Conservation (phyloP, 495 filamentous ascomycete species). For the Baudoinia panamericana region DNA sequence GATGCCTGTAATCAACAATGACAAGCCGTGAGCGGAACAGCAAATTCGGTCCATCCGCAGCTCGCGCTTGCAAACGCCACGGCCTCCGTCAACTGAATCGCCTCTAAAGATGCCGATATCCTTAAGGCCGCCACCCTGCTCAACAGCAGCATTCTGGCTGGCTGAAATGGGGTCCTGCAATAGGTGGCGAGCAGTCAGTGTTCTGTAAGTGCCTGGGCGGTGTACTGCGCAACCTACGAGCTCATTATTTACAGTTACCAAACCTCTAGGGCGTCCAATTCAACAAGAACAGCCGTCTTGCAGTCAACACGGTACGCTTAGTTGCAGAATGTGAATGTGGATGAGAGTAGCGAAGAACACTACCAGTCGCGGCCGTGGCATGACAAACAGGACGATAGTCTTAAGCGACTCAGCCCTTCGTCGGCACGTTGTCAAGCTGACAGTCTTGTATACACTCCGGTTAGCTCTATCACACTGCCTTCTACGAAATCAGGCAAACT, state of each 20-base stretch:
- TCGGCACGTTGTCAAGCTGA: too few relatives aligned
- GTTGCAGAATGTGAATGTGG: too few relatives aligned
- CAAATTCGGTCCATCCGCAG: constrained; percentile 45
- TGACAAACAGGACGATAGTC: too few relatives aligned
- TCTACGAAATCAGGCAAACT: too few relatives aligned
- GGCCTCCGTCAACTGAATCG: constrained; percentile 24
- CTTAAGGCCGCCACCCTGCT: constrained; percentile 28
- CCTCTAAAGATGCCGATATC: constrained; percentile 29
- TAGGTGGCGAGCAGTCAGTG: too few relatives aligned
- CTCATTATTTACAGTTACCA: constrained; percentile 44
- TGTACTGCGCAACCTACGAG: constrained; percentile 1
- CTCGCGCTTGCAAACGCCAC: constrained; percentile 33
- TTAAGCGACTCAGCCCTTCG: too few relatives aligned
- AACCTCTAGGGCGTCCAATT: neutral
- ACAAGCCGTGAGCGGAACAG: constrained; percentile 48
- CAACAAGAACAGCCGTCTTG: too few relatives aligned
- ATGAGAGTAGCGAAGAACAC: too few relatives aligned
- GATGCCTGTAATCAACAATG: constrained; percentile 43
- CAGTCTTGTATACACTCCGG: too few relatives aligned
- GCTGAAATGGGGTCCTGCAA: constrained; percentile 42
- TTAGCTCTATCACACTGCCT: too few relatives aligned
- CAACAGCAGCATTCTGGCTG: constrained; percentile 35
- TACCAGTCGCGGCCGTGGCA: too few relatives aligned
- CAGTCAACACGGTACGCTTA: too few relatives aligned
- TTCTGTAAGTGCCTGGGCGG: neutral